Evolutionary conservation across 208 protist genomes (phyloP).

Genomic region (Zelonia costaricensis): DNA sequence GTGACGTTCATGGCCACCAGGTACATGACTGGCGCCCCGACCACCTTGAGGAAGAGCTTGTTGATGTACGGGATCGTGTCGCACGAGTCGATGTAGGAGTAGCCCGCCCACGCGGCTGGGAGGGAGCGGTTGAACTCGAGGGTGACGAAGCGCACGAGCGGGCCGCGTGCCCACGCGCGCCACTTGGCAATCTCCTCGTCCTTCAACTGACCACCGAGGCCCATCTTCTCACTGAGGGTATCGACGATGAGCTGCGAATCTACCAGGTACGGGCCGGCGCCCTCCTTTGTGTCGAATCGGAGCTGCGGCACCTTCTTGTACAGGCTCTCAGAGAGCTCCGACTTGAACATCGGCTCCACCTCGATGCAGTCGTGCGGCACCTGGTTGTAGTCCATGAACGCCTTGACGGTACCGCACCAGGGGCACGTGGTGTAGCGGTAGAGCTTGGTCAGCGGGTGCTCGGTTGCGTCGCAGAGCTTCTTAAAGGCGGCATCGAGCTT

Average conservation of each 20-base stretch:
- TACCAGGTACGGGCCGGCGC: constrained; percentile 64
- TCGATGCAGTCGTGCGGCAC: constrained; percentile 82
- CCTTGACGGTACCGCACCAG: constrained; percentile 90
- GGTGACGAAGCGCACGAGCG: constrained; percentile 82
- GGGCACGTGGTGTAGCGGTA: constrained; percentile 92
- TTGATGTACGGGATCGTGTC: constrained; percentile 85
- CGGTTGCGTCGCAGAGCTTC: constrained; percentile 42
- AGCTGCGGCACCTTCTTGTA: constrained; percentile 94
- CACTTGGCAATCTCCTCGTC: constrained; percentile 74
- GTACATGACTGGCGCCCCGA: constrained; percentile 91
- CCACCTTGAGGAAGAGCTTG: constrained; percentile 90
- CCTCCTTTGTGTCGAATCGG: constrained; percentile 58
- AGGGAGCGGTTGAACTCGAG: constrained; percentile 86
- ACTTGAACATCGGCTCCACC: constrained; percentile 92
- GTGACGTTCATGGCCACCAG: constrained; percentile 78
- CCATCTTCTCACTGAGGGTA: constrained; percentile 61
- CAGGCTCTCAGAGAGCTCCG: constrained; percentile 51
- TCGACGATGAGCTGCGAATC: constrained; percentile 87
- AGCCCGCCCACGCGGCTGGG: constrained; percentile 71
- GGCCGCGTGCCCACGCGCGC: constrained; percentile 81
- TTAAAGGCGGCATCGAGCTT: constrained; percentile 52
- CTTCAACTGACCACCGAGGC: constrained; percentile 53
- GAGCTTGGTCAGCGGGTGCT: constrained; percentile 48
- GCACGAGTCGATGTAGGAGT: constrained; percentile 89
- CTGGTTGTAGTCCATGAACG: constrained; percentile 82